Evolutionary conservation across 306 rosid species (phyloP), one percentile per base, ranked within the genome.

Genomic region (Quillaja saponaria): DNA sequence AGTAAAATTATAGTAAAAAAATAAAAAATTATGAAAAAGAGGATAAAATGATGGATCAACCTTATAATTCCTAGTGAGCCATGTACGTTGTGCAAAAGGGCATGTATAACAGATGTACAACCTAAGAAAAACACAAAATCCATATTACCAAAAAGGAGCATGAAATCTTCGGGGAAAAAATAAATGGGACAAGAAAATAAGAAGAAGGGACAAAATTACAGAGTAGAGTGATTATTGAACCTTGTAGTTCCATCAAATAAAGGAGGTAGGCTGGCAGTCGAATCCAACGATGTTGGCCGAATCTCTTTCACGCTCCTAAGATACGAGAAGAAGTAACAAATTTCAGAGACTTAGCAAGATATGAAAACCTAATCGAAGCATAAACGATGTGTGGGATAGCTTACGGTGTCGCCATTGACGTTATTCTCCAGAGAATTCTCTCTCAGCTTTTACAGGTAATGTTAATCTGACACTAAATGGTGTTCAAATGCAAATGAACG

Each of bases 201-300:
- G 11, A 28, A 28, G 11, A 13, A 13, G 50, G 14, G 4, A 3
- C 35, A 2, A 37, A 6, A 37, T 5, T 13, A 12, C 12, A 52
- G 18, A 38, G 62, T 3, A 16, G 31, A 66, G 49, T 34, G 46
- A 38, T 31, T 49, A 49, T 13, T 56, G 54, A 69, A 81, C 91
- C 91, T 87, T 42, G 87, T 78, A 21, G 88, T 81, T 66, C 91
- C 95, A 58, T 87, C 76, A 49, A 87, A 87, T 10, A 87, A 28
- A n/a, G 88, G 73, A 58, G 87, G 95, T 44, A 75, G 91, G 13
- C 71, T 63, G 33, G 95, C 71, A 25, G 71, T 63, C 67, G 87
- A 79, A 37, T 79, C 73, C 68, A 86, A 55, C 0, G 75, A 3
- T 17, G 84, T 74, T 21, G 82, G 76, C 20, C 65, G 77, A 52